Evolutionary conservation across 495 filamentous ascomycete species (phyloP), one percentile per base, ranked within the genome.

Genomic region (Melanomma pulvis-pyrius): DNA sequence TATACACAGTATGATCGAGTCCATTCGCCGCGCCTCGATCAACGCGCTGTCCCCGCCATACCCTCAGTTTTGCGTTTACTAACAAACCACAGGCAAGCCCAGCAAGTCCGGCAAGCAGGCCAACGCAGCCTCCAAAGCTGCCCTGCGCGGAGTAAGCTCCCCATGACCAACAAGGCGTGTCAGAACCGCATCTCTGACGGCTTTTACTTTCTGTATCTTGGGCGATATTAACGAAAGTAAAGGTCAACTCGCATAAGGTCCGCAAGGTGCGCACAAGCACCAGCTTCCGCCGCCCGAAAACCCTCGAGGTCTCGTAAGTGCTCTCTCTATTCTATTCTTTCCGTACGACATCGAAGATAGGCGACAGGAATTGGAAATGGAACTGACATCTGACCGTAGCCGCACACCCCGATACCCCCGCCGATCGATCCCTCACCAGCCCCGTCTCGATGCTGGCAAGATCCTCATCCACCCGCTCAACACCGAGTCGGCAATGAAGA

Each of bases 401-500:
- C 92, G 94, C 75, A 80, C 87, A 32, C 93, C 93, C 77, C 97
- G 96, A 83, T 99, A 96, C 87, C 94, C 90, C 69, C 91, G 93
- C 83, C 93, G 92, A 86, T 92, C 91, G 71, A 85, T 99, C 78
- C 88, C 91, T 60, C 90, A 94, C 75, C 86, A 85, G 73, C 89
- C 93, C 73, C 91, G 91, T 69, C 89, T 98, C 76, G 94, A 98
- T 81, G 89, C 91, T 81, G 87, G 89, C 59, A 78, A 78, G 73
- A 65, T 70, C 49, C 61, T 70, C 63, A 70, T 70, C 62, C 63
- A 68, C 71, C 86, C 86, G 53, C 84, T 98, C 67, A 99, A 99
- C 86, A 97, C 94, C 57, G 94, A 98, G 88, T 91, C 88, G 71
- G 96, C 94, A 75, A 96, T 99, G 92, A 99, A 99, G 92, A 97